Evolutionary conservation across 352 stramenopile genomes (phyloP).

Genomic region (Pythium grandisporangium): DNA sequence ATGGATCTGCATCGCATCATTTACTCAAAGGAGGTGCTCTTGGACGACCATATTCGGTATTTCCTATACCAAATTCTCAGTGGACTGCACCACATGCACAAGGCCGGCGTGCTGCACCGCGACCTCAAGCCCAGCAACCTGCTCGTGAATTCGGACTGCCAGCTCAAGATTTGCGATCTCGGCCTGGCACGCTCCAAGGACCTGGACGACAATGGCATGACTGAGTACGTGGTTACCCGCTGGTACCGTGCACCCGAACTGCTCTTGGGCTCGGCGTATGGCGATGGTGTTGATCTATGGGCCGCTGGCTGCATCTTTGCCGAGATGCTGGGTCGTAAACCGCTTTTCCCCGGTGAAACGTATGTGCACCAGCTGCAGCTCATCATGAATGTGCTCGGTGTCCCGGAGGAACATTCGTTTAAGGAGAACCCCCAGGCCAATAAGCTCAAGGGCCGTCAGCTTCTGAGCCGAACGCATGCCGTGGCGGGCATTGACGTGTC

Average conservation of each 20-base stretch:
- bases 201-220: slow-evolving; percentile 86
- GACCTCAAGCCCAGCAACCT: slow-evolving; percentile 84
- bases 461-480: slow-evolving; percentile 75
- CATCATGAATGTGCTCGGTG: slow-evolving; percentile 85
- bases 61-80: slow-evolving; percentile 91
- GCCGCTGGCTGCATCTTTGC: slow-evolving; percentile 83
- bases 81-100: slow-evolving; percentile 84
- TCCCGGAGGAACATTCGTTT: slow-evolving; percentile 82
- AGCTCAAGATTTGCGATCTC: slow-evolving; percentile 97
- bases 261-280: slow-evolving; percentile 75
- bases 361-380: slow-evolving; percentile 85
- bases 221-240: slow-evolving; percentile 85
- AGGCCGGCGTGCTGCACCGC: slow-evolving; percentile 72
- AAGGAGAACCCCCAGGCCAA: slow-evolving; percentile 84
- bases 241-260: slow-evolving; percentile 86
- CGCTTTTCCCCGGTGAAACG: slow-evolving; percentile 76
- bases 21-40: slow-evolving; percentile 87
- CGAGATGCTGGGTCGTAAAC: slow-evolving; percentile 82
- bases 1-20: slow-evolving; percentile 91
- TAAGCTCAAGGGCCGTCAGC: slow-evolving; percentile 80
- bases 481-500: slow-evolving; percentile 73
- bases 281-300: slow-evolving; percentile 80
- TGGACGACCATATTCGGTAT: slow-evolving; percentile 91
- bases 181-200: slow-evolving; percentile 87
- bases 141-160: slow-evolving; percentile 90